phyloP scores from a whole-genome alignment of 306 rosid species.

The Fragaria vesca region DNA sequence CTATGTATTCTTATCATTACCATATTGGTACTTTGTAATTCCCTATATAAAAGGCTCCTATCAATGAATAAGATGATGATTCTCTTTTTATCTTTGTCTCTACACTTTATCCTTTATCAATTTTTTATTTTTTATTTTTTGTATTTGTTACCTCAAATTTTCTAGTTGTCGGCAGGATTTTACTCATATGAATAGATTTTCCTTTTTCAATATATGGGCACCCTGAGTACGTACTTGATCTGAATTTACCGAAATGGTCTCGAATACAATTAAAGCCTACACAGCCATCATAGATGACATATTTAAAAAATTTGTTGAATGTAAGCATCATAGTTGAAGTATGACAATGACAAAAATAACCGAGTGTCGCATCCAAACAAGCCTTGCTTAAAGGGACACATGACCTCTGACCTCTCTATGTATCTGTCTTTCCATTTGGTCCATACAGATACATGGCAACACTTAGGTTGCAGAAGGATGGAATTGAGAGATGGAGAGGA shows the following conservation, averaged over 20 bases:
- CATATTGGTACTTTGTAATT: too few species aligned
- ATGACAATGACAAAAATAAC: slow-evolving; percentile 22
- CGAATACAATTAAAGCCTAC: neutral
- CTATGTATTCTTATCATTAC: too few species aligned
- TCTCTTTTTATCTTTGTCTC: too few species aligned
- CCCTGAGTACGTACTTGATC: neutral
- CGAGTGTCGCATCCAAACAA: slow-evolving; percentile 31
- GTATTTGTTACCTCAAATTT: neutral
- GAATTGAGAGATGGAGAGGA: slow-evolving; percentile 17
- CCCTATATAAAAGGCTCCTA: too few species aligned
- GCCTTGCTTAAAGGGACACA: slow-evolving; percentile 37
- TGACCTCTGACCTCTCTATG: slow-evolving; percentile 9
- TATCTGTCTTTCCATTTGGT: slow-evolving; percentile 31
- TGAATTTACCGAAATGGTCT: slow-evolving; percentile 6
- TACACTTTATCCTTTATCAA: too few species aligned
- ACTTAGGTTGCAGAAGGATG: slow-evolving; percentile 19
- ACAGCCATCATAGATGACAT: neutral
- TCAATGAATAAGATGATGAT: too few species aligned
- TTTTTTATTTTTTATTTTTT: too few species aligned
- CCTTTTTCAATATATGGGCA: neutral
- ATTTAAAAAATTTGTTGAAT: neutral
- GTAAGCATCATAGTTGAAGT: slow-evolving; percentile 15
- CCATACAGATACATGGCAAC: slow-evolving; percentile 22
- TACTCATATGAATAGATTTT: neutral
- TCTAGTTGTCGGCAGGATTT: slow-evolving; percentile 3